Evolutionary conservation across 345 rosid genomes (phyloP).

Genomic region (Microcos paniculata): DNA sequence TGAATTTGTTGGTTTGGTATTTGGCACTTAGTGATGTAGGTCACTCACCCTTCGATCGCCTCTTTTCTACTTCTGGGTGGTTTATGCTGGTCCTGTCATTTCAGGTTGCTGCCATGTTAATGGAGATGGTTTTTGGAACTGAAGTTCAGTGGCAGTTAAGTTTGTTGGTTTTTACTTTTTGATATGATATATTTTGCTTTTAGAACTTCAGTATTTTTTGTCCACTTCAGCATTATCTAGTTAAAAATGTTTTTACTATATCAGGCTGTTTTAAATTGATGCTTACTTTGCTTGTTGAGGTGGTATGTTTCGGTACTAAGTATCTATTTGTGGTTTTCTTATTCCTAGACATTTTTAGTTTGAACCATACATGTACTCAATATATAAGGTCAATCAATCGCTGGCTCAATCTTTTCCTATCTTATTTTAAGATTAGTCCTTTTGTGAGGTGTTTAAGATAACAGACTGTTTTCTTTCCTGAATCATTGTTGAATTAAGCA

Average conservation of each 20-base stretch:
- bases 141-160: slow-evolving; percentile 63
- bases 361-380: background rate
- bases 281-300: slow-evolving; percentile 13
- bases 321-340: background rate
- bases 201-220: slow-evolving; percentile 29
- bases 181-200: slow-evolving; percentile 15
- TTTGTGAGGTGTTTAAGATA: background rate
- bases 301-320: background rate
- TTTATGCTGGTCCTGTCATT: slow-evolving; percentile 45
- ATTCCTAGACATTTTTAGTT: background rate
- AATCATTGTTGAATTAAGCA: background rate
- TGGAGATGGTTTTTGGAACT: slow-evolving; percentile 49
- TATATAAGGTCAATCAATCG: background rate
- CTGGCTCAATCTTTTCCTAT: background rate
- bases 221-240: slow-evolving; percentile 18
- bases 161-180: slow-evolving; percentile 47
- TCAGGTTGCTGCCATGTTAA: slow-evolving; percentile 51
- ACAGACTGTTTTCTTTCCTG: background rate
- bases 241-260: slow-evolving; percentile 18
- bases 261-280: slow-evolving; percentile 18
- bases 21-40: slow-evolving; percentile 33
- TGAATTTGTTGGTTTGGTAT: slow-evolving; percentile 34
- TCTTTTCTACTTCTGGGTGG: slow-evolving; percentile 40
- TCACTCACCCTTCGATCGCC: slow-evolving; percentile 36
- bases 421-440: slow-evolving; percentile 1